Evolutionary conservation across 805 yeast genomes (phyloP).

Genomic region (Tetrapisispora phaffii): DNA sequence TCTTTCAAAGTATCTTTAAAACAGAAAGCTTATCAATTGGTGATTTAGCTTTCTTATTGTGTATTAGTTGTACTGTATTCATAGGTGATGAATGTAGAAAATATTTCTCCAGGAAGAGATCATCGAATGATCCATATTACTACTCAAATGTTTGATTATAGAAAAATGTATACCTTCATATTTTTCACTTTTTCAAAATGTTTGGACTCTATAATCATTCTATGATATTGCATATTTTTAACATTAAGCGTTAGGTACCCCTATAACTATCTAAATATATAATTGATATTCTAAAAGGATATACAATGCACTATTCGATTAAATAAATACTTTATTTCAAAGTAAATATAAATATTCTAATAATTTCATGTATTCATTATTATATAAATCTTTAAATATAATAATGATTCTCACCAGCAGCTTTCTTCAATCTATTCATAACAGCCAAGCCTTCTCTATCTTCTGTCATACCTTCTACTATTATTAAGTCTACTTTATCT

Average conservation of each 20-base stretch:
- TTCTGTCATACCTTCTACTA: conserved; percentile 77
- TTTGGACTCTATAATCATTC: conserved; percentile 3
- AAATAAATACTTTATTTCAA: background rate
- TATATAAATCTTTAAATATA: background rate
- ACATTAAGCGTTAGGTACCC: background rate
- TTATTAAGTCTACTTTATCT: conserved; percentile 52
- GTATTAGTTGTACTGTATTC: conserved; percentile 70
- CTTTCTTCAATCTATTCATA: conserved; percentile 56
- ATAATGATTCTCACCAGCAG: conserved; percentile 10
- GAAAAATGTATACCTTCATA: background rate
- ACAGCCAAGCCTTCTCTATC: conserved; percentile 81
- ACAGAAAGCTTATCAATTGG: conserved; percentile 75
- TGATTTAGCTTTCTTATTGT: conserved; percentile 56
- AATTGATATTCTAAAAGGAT: background rate
- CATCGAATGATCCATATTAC: conserved; percentile 9
- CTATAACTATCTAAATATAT: background rate
- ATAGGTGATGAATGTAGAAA: conserved; percentile 79
- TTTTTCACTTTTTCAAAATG: background rate
- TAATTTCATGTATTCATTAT: background rate
- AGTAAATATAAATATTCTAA: background rate
- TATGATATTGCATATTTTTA: conserved; percentile 1
- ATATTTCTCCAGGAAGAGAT: conserved; percentile 25
- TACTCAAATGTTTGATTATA: conserved; percentile 15
- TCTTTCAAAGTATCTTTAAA: conserved; percentile 85
- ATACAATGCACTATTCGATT: background rate